These are phyloP conservation scores for Cercophora scortea DNA, from an alignment of 495 filamentous ascomycete species.

Conservation along the genomic window DNA sequence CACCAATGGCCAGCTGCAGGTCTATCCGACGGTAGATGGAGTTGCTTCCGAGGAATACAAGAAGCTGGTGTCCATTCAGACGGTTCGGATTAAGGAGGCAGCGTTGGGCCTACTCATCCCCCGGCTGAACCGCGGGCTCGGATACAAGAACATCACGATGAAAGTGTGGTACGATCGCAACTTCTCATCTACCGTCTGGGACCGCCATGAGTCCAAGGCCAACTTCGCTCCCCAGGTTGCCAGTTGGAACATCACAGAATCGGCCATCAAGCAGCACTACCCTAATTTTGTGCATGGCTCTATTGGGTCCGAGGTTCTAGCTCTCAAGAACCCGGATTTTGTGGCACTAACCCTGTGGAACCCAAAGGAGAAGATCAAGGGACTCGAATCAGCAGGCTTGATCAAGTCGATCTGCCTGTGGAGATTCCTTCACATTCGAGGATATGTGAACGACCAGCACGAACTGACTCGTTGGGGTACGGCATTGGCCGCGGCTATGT, in stretches of 20 bases:
- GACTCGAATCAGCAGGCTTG: constrained; percentile 56
- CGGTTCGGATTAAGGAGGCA: constrained; percentile 64
- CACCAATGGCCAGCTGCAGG: constrained; percentile 63
- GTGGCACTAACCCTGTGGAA: constrained; percentile 54
- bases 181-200: constrained; percentile 55
- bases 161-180: constrained; percentile 80
- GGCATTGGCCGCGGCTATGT: constrained; percentile 61
- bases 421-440: constrained; percentile 83
- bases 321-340: constrained; percentile 59
- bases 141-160: constrained; percentile 64
- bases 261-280: constrained; percentile 37
- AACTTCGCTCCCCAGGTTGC: constrained; percentile 54
- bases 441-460: constrained; percentile 74
- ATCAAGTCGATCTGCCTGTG: constrained; percentile 71
- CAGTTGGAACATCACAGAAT: constrained; percentile 65
- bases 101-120: constrained; percentile 69
- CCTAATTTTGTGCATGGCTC: constrained; percentile 44
- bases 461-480: constrained; percentile 77
- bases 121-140: constrained; percentile 71
- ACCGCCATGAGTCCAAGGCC: constrained; percentile 44
- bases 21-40: constrained; percentile 73
- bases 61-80: constrained; percentile 60
- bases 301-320: constrained; percentile 47
- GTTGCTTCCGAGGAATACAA: constrained; percentile 75
- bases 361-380: constrained; percentile 29